Evolutionary conservation across 768 basidiomycete genomes (phyloP), one percentile per base, ranked within the genome.

Genomic region (Lactarius akahatsu): DNA sequence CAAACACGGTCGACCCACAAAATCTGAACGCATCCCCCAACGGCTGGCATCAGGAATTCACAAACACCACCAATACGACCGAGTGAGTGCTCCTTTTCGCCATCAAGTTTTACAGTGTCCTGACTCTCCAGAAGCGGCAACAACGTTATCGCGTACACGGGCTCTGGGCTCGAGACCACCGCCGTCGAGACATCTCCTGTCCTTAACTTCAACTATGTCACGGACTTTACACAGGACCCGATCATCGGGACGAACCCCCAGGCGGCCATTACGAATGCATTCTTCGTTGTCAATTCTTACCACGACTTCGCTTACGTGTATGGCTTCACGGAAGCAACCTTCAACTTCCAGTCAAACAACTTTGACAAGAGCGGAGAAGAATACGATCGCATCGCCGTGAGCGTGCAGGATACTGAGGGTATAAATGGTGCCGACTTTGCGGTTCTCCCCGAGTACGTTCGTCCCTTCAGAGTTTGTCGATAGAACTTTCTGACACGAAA

Each of bases 321-420:
- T 67, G 86, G 87, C 3, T 88, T 88, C 74, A 86, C 84, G 47
- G 85, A 86, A 74, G 67, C 69, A 4, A 76, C 80, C 10, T 86
- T 83, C 72, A 88, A 87, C 74, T 87, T 87, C 79, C 86, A 87
- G 74, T 77, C 76, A 45, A 77, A 80, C 72, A 87, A 87, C 76
- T 80, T 82, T 6, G 2, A 23, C 10, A 50, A 23, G 4, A n/a
- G n/a, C n/a, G 47, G 47, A 50, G 9, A 50, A 11, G 85, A 77
- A 6, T 77, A 76, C 57, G 86, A 88, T 72, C 78, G 79, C 8
- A 81, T 87, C 54, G 77, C 79, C 16, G 75, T 82, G 50, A 82
- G 80, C 50, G 83, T 85, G 1, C 84, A 86, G 72, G 81, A 82
- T 61, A 74, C 77, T 7, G 76, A 76, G 18, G 80, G 81, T 4